Percentiles rank a stretch among this genome's conserved stretches.
These are phyloP conservation scores for Rubroboletus satanas DNA, from an alignment of 768 basidiomycete genomes.

Conservation along the genomic window DNA sequence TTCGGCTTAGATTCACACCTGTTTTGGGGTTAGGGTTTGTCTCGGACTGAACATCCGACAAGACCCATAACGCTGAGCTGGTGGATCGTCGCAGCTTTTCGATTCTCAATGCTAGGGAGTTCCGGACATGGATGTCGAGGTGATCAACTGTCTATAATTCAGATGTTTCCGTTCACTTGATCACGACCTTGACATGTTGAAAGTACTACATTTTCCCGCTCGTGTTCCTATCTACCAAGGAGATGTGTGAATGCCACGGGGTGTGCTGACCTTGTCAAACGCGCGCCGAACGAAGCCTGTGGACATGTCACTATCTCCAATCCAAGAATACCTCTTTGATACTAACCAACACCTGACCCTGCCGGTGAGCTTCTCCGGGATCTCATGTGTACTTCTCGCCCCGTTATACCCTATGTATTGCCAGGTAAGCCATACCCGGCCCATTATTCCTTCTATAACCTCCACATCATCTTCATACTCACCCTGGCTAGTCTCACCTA, in stretches of 20 bases:
- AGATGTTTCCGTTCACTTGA: background rate
- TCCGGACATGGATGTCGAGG: background rate
- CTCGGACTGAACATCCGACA: slow-evolving; percentile 1
- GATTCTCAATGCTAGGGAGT: background rate
- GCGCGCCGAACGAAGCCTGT: no score
- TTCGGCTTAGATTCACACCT: background rate
- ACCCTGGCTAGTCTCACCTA: no score
- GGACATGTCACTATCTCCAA: background rate
- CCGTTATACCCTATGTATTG: background rate
- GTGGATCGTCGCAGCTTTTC: background rate
- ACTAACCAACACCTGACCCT: background rate
- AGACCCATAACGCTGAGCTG: background rate
- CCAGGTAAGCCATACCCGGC: no score
- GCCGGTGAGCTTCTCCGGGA: background rate
- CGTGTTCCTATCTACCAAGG: background rate
- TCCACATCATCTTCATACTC: background rate
- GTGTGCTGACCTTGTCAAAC: background rate
- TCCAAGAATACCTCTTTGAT: background rate
- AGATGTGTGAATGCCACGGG: background rate
- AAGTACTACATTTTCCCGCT: background rate
- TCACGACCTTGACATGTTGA: background rate
- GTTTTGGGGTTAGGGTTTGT: slow-evolving; percentile 27
- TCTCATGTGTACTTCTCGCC: background rate
- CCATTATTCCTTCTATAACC: background rate
- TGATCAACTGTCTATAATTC: background rate